phyloP scores from a whole-genome alignment of 805 yeast species.

The Barnettozyma californica region DNA sequence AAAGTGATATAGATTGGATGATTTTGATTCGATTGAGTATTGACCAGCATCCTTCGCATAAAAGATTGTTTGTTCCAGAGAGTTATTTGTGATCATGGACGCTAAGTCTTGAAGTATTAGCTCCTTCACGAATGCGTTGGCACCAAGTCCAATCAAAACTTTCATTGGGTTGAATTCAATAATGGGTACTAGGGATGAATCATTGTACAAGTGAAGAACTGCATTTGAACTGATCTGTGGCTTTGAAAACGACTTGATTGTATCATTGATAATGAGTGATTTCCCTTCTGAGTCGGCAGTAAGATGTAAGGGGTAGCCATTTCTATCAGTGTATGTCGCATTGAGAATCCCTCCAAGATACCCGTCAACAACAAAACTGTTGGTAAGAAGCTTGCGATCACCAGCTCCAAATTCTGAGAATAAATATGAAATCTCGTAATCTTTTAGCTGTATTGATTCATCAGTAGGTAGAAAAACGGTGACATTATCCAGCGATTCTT shows the following conservation, averaged over 20 bases:
- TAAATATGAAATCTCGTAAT: conserved; percentile 43
- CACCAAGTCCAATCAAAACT: conserved; percentile 53
- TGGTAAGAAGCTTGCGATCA: conserved; percentile 26
- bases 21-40: conserved; percentile 24
- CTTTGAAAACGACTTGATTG: conserved; percentile 29
- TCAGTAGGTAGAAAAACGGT: conserved; percentile 48
- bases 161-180: conserved; percentile 48
- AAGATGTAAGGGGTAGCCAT: conserved; percentile 22
- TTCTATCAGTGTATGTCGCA: conserved; percentile 20
- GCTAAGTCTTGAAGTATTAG: conserved; percentile 53
- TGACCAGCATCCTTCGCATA: conserved; percentile 37
- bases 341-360: conserved; percentile 39
- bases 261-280: conserved; percentile 31
- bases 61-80: conserved; percentile 55
- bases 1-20: conserved; percentile 60
- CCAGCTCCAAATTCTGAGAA: conserved; percentile 24
- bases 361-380: conserved; percentile 35
- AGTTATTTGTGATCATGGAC: conserved; percentile 49
- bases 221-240: conserved; percentile 44
- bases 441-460: conserved; percentile 30
- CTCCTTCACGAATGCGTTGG: conserved; percentile 64
- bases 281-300: conserved; percentile 28
- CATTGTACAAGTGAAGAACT: conserved; percentile 42
- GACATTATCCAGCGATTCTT: conserved; percentile 24
- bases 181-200: conserved; percentile 21